These are phyloP conservation scores for Aspergillus versicolor DNA, from an alignment of 2,329 filamentous ascomycete species.

Conservation along the genomic window DNA sequence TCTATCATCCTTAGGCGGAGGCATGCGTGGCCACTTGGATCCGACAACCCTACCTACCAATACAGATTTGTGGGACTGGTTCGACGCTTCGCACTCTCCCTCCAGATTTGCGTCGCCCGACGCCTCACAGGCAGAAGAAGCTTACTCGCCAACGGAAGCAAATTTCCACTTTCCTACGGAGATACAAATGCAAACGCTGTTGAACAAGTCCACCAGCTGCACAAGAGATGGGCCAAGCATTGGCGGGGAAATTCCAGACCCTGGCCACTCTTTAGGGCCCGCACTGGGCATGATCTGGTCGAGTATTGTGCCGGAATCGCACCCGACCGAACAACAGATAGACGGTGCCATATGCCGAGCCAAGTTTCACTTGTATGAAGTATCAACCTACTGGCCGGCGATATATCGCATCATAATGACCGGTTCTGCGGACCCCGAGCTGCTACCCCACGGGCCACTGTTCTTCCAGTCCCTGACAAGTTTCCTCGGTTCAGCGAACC, in stretches of 20 bases:
- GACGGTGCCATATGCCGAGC: neutral
- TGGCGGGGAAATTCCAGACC: too few relatives aligned
- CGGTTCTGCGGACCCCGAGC: neutral
- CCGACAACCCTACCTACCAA: neutral
- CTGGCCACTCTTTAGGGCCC: too few relatives aligned
- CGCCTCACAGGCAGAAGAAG: too few relatives aligned
- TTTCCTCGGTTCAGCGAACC: neutral
- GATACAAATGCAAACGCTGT: neutral
- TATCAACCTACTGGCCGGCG: slow-evolving; percentile 3
- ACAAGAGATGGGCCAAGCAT: too few relatives aligned
- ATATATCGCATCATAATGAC: slow-evolving; percentile 1
- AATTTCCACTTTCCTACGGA: neutral
- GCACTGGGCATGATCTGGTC: too few relatives aligned
- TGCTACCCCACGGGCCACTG: slow-evolving; percentile 3
- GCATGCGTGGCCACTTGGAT: too few relatives aligned
- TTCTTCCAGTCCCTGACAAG: slow-evolving; percentile 6
- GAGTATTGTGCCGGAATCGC: neutral
- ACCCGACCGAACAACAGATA: too few relatives aligned
- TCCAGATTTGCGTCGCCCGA: too few relatives aligned
- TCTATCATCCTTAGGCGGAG: neutral
- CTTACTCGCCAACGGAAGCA: neutral
- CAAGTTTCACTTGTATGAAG: neutral
- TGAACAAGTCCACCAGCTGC: neutral
- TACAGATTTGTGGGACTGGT: neutral
- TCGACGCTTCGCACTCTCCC: too few relatives aligned